Conservation (phyloP, 164 flowering plant genomes). For the Paratinospora sagittata region DNA sequence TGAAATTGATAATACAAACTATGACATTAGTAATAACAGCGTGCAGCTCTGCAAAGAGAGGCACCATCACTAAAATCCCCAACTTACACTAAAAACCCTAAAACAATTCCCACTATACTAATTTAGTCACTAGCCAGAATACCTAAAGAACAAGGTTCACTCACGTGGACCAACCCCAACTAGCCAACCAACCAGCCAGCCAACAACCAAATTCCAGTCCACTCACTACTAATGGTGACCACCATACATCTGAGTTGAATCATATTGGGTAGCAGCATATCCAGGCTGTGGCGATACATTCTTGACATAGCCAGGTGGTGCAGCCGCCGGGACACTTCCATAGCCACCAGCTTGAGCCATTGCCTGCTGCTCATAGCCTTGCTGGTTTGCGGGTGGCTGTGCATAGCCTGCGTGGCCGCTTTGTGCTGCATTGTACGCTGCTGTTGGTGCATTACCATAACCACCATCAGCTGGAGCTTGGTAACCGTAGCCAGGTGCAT, state of each 20-base stretch:
- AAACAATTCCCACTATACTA: background rate
- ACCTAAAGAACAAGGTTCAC: background rate
- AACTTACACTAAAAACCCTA: background rate
- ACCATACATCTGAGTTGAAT: conserved; percentile 50
- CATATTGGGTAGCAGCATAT: conserved; percentile 44
- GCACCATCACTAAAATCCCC: background rate
- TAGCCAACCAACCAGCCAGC: too few relatives aligned
- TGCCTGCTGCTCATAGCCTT: conserved; percentile 45
- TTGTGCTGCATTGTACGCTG: conserved; percentile 44
- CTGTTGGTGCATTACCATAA: conserved; percentile 19
- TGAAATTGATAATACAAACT: too few relatives aligned
- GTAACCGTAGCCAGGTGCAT: conserved; percentile 45
- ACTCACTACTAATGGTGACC: conserved; percentile 34
- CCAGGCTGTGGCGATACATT: conserved; percentile 56
- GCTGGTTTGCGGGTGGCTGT: conserved; percentile 41
- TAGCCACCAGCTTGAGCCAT: conserved; percentile 41
- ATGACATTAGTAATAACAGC: background rate
- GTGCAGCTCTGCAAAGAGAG: background rate
- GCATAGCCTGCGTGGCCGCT: conserved; percentile 42
- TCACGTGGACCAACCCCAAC: too few relatives aligned
- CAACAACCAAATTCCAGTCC: background rate
- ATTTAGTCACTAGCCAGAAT: background rate
- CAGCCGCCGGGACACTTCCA: conserved; percentile 24
- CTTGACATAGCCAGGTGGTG: conserved; percentile 43
- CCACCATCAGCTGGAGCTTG: conserved; percentile 46